Conservation (phyloP, 495 filamentous ascomycete genomes). For the Talaromyces ruber region DNA sequence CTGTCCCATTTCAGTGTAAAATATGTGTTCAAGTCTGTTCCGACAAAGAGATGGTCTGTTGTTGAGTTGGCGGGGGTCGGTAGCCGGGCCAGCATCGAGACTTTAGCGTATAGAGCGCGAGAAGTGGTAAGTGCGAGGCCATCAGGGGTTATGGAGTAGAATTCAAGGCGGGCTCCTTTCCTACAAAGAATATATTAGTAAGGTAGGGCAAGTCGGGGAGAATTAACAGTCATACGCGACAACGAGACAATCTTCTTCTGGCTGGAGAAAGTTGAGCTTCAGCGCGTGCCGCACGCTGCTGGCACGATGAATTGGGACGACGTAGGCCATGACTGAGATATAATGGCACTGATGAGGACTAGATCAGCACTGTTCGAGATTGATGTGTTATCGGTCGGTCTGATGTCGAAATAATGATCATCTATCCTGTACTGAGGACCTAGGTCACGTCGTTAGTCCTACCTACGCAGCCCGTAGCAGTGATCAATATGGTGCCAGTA, state of each 20-base stretch:
- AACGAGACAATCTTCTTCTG: constrained; percentile 72
- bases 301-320: constrained; percentile 87
- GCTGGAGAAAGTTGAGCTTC: constrained; percentile 62
- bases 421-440: neutral
- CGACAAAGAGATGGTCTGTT: constrained; percentile 87
- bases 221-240: constrained; percentile 58
- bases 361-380: neutral
- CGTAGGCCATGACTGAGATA: constrained; percentile 65
- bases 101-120: constrained; percentile 67
- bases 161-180: constrained; percentile 86
- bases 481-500: neutral
- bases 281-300: constrained; percentile 85
- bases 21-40: constrained; percentile 81
- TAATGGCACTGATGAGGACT: neutral
- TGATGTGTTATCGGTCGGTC: neutral
- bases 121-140: constrained; percentile 54
- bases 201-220: neutral
- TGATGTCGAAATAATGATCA: neutral
- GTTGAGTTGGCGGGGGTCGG: constrained; percentile 56
- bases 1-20: constrained; percentile 83
- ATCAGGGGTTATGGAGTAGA: constrained; percentile 57
- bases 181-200: constrained; percentile 32
- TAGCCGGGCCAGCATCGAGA: constrained; percentile 78
- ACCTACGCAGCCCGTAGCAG: neutral
- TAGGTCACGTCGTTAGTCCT: neutral